A percentile compares a stretch with the other conserved stretches of the same genome.
Evolutionary conservation across 2,329 filamentous ascomycete species (phyloP).

Genomic region (Exophiala alcalophila): DNA sequence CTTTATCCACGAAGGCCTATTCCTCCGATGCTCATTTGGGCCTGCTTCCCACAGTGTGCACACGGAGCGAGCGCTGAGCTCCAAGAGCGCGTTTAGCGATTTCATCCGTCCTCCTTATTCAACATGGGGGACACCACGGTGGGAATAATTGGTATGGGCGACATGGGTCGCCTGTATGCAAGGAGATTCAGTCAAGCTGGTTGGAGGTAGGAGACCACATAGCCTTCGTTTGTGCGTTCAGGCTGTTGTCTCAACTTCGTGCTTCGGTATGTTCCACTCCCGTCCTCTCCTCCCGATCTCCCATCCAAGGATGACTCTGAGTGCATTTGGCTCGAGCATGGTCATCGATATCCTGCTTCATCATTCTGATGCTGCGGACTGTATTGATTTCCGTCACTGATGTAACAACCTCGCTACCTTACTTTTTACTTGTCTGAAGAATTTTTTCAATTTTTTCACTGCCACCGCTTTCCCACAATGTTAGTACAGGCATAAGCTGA

Average conservation of each 20-base stretch:
- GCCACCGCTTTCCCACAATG: slow-evolving; percentile 21
- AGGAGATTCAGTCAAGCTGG: slow-evolving; percentile 82
- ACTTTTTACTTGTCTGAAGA: slow-evolving; percentile 79
- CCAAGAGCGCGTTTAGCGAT: not conserved
- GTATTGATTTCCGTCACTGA: slow-evolving; percentile 76
- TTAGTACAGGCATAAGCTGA: slow-evolving; percentile 8
- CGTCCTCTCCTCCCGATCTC: slow-evolving; percentile 18
- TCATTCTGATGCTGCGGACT: slow-evolving; percentile 71
- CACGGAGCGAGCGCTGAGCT: no score
- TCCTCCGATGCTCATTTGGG: no score
- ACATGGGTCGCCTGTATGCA: slow-evolving; percentile 99
- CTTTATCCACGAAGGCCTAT: no score
- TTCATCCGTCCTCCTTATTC: not conserved
- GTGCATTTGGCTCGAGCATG: slow-evolving; percentile 99
- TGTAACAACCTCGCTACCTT: slow-evolving; percentile 99
- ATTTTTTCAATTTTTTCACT: slow-evolving; percentile 21
- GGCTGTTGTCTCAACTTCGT: slow-evolving; percentile 13
- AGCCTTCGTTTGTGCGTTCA: slow-evolving; percentile 2
- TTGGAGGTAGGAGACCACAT: slow-evolving; percentile 70
- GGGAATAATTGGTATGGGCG: slow-evolving; percentile 97
- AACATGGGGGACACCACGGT: slow-evolving; percentile 69
- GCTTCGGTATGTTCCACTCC: slow-evolving; percentile 37
- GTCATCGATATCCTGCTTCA: slow-evolving; percentile 58
- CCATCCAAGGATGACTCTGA: slow-evolving; percentile 89
- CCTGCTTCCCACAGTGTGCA: no score